A percentile compares a stretch with the other conserved stretches of the same genome.
Evolutionary conservation across 768 basidiomycete genomes (phyloP).

Genomic region (Tephrocybe sp.): DNA sequence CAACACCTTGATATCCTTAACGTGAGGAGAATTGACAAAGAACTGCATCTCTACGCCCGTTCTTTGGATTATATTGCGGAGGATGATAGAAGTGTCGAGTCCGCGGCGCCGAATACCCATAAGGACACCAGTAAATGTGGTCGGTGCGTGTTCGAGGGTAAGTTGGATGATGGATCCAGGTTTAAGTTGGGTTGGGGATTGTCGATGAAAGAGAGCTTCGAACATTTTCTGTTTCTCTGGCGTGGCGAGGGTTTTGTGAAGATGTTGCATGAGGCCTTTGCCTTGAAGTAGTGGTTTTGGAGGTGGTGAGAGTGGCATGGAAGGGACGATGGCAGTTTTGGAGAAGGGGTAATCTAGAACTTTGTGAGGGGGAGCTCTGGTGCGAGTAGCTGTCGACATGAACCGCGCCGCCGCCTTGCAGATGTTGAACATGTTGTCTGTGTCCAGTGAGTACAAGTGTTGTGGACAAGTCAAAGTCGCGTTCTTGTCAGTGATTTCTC

Average conservation of each 20-base stretch:
- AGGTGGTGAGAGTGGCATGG: conserved; percentile 41
- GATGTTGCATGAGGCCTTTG: conserved; percentile 77
- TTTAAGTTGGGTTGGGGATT: conserved; percentile 63
- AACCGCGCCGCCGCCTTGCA: conserved; percentile 37
- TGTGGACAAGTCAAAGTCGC: not conserved
- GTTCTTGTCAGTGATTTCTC: conserved; percentile 2
- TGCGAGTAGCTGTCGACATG: conserved; percentile 43
- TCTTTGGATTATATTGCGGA: conserved; percentile 89
- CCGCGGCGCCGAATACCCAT: conserved; percentile 82
- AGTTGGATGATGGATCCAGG: conserved; percentile 90
- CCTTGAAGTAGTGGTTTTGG: conserved; percentile 55
- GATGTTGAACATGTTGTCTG: conserved; percentile 37
- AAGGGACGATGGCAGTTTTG: conserved; percentile 57
- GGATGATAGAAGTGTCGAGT: conserved; percentile 81
- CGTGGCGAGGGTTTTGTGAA: conserved; percentile 62
- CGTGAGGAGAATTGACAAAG: conserved; percentile 80
- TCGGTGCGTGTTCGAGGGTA: conserved; percentile 74
- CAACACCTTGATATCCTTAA: conserved; percentile 86
- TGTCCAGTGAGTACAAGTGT: too few relatives aligned
- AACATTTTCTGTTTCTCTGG: conserved; percentile 73
- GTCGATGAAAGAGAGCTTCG: conserved; percentile 66
- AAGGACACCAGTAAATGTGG: conserved; percentile 86
- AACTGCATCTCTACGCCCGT: conserved; percentile 94
- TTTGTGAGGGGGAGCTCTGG: not conserved
- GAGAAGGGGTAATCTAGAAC: conserved; percentile 65